phyloP scores from a whole-genome alignment of 164 flowering plant genomes.

The Piper betle region DNA sequence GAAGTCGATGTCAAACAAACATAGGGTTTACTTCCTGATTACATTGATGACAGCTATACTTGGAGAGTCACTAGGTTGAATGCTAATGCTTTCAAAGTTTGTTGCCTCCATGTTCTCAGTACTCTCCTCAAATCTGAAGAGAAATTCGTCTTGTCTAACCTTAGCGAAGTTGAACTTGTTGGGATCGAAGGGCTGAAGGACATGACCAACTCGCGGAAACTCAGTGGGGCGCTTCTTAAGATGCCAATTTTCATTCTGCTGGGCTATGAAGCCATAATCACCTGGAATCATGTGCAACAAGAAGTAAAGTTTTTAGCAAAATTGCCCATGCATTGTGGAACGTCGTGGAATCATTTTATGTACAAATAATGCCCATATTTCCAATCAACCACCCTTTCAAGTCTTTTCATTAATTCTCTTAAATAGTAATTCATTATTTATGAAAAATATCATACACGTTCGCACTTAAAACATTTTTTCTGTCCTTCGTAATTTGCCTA shows the following conservation, averaged over 20 bases:
- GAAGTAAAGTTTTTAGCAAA: background rate
- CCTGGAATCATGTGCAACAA: conserved; percentile 37
- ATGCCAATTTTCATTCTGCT: conserved; percentile 81
- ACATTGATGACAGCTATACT: conserved; percentile 80
- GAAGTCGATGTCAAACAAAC: background rate
- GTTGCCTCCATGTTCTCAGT: conserved; percentile 19
- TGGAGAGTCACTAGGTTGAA: conserved; percentile 25
- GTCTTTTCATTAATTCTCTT: no score
- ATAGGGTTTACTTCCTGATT: background rate
- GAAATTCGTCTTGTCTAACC: conserved; percentile 81
- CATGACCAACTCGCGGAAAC: conserved; percentile 60
- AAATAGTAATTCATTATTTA: no score
- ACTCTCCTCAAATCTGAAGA: conserved; percentile 53
- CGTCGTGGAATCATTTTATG: no score
- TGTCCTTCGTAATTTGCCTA: no score
- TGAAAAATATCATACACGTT: no score
- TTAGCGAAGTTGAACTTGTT: conserved; percentile 82
- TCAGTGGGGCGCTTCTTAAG: conserved; percentile 81
- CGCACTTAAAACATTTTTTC: no score
- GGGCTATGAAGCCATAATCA: conserved; percentile 60
- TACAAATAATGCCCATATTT: no score
- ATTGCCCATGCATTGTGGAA: no score
- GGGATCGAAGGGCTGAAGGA: conserved; percentile 75
- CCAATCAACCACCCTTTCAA: no score
- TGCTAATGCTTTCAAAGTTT: conserved; percentile 27